phyloP scores from a whole-genome alignment of 169 alveolate genomes.

The Perkinsus chesapeaki region DNA sequence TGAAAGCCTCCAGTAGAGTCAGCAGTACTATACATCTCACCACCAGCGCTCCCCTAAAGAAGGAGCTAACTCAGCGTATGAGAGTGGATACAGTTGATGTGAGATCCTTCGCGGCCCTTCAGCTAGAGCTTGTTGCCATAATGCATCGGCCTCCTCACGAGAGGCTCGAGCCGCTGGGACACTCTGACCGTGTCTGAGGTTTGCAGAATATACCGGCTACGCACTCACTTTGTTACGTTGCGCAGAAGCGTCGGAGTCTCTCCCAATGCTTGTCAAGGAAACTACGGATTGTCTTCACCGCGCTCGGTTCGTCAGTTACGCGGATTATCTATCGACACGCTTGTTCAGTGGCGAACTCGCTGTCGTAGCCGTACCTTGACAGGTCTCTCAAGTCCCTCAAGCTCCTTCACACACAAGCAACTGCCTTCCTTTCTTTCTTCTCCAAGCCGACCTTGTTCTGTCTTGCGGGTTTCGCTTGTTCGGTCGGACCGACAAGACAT shows the following conservation, averaged over 20 bases:
- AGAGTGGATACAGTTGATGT: not conserved
- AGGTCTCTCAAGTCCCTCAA: not conserved
- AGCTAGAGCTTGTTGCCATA: not conserved
- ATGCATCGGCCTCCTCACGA: not conserved
- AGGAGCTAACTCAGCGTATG: not conserved
- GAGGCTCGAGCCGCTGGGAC: not conserved
- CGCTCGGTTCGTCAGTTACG: not conserved
- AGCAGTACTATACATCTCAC: not conserved
- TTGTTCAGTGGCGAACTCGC: too few relatives aligned
- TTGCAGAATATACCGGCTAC: not conserved
- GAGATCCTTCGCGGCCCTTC: not conserved
- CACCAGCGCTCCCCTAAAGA: not conserved
- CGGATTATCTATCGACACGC: not conserved
- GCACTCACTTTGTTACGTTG: not conserved
- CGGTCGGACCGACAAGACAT: not conserved
- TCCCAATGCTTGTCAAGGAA: not conserved
- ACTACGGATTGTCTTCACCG: not conserved
- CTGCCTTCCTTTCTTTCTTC: too few relatives aligned
- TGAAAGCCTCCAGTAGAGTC: not conserved
- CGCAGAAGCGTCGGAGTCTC: not conserved
- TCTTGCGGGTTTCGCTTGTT: not conserved
- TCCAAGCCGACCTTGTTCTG: not conserved
- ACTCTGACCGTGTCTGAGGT: not conserved
- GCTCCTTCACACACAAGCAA: not conserved
- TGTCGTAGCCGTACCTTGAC: not conserved